Evolutionary conservation across 805 yeast species (phyloP).

Genomic region (Lachancea quebecensis): DNA sequence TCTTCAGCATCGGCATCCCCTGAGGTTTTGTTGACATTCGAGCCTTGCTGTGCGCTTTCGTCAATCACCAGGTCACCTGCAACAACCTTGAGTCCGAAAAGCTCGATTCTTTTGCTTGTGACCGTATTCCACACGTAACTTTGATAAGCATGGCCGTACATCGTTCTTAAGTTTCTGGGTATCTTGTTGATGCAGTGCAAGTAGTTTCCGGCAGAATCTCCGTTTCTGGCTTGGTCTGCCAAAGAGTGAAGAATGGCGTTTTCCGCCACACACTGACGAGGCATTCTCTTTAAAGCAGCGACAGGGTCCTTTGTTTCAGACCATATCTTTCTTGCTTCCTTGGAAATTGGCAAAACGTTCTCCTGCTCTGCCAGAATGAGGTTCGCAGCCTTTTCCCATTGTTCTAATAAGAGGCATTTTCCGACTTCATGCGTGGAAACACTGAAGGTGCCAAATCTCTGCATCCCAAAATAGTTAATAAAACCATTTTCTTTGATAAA

Average conservation of each 20-base stretch:
- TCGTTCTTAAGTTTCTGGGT: conserved; percentile 84
- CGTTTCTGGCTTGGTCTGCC: conserved; percentile 42
- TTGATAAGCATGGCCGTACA: conserved; percentile 98
- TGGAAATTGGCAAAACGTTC: conserved; percentile 72
- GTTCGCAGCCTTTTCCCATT: conserved; percentile 77
- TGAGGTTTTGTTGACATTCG: conserved; percentile 12
- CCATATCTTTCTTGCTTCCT: conserved; percentile 81
- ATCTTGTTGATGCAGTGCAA: conserved; percentile 79
- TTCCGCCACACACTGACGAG: conserved; percentile 84
- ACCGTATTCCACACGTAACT: conserved; percentile 91
- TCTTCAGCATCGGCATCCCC: conserved; percentile 36
- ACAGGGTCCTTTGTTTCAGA: conserved; percentile 59
- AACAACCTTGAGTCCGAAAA: conserved; percentile 62
- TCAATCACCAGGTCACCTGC: conserved; percentile 73
- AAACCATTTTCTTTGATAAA: conserved; percentile 66
- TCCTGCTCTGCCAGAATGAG: conserved; percentile 81
- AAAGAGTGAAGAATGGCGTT: conserved; percentile 58
- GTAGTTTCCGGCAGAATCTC: conserved; percentile 37
- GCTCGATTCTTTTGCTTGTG: conserved; percentile 65
- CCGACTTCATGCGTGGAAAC: conserved; percentile 88
- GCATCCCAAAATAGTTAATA: conserved; percentile 96
- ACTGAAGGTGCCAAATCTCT: conserved; percentile 93
- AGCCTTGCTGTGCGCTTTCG: conserved; percentile 11
- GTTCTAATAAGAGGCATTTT: conserved; percentile 54
- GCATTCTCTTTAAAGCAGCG: conserved; percentile 68